Evolutionary conservation across 2,329 filamentous ascomycete species (phyloP).

Genomic region (Trichoderma citrinoviride): DNA sequence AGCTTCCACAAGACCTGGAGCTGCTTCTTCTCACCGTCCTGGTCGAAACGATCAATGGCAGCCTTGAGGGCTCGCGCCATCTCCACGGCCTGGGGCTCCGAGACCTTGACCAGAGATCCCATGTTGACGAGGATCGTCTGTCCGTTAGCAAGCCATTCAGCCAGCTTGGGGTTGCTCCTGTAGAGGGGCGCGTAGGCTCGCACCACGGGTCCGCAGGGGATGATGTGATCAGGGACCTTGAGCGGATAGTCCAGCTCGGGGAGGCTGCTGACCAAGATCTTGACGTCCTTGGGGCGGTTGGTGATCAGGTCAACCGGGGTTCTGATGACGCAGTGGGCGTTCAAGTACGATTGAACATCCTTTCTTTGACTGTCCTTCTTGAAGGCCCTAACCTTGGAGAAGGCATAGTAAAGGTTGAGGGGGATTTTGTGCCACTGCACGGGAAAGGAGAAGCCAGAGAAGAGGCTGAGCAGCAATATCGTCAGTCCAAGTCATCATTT

Average conservation of each 20-base stretch:
- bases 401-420: conserved; percentile 40
- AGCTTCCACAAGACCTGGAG: conserved; percentile 39
- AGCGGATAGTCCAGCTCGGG: conserved; percentile 42
- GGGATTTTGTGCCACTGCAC: conserved; percentile 44
- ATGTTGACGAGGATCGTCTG: conserved; percentile 50
- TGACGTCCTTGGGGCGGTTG: conserved; percentile 21
- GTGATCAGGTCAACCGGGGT: conserved; percentile 28
- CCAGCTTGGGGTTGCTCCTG: conserved; percentile 41
- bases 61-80: conserved; percentile 39
- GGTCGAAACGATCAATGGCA: conserved; percentile 33
- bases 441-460: conserved; percentile 46
- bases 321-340: conserved; percentile 23
- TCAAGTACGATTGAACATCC: conserved; percentile 22
- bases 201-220: conserved; percentile 48
- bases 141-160: conserved; percentile 40
- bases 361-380: conserved; percentile 19
- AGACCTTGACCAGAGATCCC: conserved; percentile 39
- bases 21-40: neutral
- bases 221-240: conserved; percentile 39
- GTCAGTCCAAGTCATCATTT: neutral
- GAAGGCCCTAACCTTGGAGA: neutral
- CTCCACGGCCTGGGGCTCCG: conserved; percentile 37
- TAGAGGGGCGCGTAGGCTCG: conserved; percentile 34
- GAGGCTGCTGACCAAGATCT: conserved; percentile 31
- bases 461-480: conserved; percentile 31